Conservation (phyloP, 306 rosid species). For the Rosa multiflora region DNA sequence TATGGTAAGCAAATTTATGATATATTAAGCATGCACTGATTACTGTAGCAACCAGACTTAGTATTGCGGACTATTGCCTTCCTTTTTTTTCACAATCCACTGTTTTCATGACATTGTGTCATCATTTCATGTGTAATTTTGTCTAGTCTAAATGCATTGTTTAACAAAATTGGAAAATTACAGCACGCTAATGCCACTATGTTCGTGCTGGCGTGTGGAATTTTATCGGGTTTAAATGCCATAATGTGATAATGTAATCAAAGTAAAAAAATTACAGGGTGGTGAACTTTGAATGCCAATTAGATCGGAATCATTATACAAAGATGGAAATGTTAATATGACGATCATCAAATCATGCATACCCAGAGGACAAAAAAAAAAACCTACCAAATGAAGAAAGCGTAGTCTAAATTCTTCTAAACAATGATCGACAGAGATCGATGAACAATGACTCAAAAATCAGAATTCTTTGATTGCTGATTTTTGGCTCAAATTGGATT, state of each 20-base stretch:
- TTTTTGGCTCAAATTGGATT: no score
- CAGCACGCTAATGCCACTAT: no score
- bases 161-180: no score
- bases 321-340: not conserved
- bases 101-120: not conserved
- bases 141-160: no score
- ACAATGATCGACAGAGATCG: not conserved
- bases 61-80: no score
- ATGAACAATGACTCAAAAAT: not conserved
- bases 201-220: no score
- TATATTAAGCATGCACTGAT: no score
- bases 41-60: no score
- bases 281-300: not conserved
- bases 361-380: not conserved
- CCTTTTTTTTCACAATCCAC: not conserved
- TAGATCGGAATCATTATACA: slow-evolving; percentile 10
- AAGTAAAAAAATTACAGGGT: not conserved
- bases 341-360: not conserved
- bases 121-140: no score
- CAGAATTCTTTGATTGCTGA: no score
- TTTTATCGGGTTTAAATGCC: not conserved
- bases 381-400: not conserved
- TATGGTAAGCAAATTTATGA: not conserved
- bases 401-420: not conserved
- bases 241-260: not conserved